Percentiles rank a stretch among this genome's conserved stretches.
phyloP scores from a whole-genome alignment of 1,284 basidiomycete species.

The Tetrapyrgos nigripes region DNA sequence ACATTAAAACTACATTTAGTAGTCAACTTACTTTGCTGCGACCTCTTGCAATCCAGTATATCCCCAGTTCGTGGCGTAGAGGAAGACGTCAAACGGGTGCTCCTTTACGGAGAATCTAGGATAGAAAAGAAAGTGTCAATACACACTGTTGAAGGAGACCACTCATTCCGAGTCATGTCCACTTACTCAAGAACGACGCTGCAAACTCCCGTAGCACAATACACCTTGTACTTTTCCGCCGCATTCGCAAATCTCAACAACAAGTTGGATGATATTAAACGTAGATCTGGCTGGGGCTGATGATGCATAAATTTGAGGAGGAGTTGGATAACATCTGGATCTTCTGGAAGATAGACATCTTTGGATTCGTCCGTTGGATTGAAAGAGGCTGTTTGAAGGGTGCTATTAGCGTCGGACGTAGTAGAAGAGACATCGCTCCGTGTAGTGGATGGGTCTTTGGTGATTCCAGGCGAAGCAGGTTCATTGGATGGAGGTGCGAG shows the following conservation, averaged over 20 bases:
- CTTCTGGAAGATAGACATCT: slow-evolving; percentile 6
- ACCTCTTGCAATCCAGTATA: slow-evolving; percentile 4
- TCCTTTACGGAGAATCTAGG: slow-evolving; percentile 8
- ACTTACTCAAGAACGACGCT: slow-evolving; percentile 11
- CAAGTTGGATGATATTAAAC: slow-evolving; percentile 3
- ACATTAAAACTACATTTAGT: neutral
- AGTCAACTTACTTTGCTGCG: slow-evolving; percentile 8
- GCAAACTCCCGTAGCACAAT: slow-evolving; percentile 11
- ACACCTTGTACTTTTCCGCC: slow-evolving; percentile 9
- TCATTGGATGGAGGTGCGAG: too few species aligned
- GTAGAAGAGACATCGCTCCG: neutral
- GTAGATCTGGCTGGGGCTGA: slow-evolving; percentile 12
- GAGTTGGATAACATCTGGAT: slow-evolving; percentile 9
- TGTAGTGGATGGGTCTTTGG: too few species aligned
- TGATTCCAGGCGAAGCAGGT: too few species aligned
- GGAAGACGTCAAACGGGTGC: slow-evolving; percentile 9
- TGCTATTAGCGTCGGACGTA: too few species aligned
- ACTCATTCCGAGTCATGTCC: neutral
- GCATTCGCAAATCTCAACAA: slow-evolving; percentile 12
- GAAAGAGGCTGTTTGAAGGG: neutral
- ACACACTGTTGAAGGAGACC: neutral
- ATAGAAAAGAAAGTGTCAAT: neutral
- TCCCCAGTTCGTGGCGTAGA: slow-evolving; percentile 4
- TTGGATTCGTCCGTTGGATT: neutral
- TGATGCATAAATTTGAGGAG: slow-evolving; percentile 12